These are phyloP conservation scores for Hymenoscyphus albidus DNA, from an alignment of 2,329 filamentous ascomycete species.

Conservation along the genomic window DNA sequence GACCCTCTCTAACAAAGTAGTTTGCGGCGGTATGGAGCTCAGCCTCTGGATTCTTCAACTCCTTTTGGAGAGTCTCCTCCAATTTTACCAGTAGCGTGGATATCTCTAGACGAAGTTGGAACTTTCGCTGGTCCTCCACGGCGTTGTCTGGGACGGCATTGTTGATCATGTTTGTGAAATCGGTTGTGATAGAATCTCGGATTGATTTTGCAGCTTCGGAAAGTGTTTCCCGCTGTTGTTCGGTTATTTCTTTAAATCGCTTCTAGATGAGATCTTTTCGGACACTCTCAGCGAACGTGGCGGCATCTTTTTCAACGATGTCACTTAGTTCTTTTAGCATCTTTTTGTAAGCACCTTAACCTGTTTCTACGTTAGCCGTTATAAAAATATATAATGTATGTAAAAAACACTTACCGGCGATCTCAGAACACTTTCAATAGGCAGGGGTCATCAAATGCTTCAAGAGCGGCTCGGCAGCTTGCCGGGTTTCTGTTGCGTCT, in stretches of 20 bases:
- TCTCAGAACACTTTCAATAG: no score
- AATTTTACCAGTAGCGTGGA: not conserved
- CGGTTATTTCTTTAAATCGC: not conserved
- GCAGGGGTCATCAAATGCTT: no score
- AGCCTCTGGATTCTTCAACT: not conserved
- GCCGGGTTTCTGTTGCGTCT: no score
- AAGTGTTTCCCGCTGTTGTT: not conserved
- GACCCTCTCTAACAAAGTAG: not conserved
- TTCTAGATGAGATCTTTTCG: not conserved
- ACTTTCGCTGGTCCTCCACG: not conserved
- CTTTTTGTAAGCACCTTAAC: no score
- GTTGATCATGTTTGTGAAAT: not conserved
- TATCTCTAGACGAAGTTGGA: not conserved
- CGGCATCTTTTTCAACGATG: not conserved
- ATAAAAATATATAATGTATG: no score
- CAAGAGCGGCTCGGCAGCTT: no score
- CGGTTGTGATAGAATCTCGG: not conserved
- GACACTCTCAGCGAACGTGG: not conserved
- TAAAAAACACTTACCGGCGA: no score
- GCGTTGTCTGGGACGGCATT: not conserved
- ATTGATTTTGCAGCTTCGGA: not conserved
- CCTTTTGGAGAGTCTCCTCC: not conserved
- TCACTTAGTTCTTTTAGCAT: not conserved
- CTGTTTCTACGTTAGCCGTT: no score
- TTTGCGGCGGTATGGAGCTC: not conserved